Evolutionary conservation across 495 filamentous ascomycete species (phyloP).

Genomic region (Oleoguttula mirabilis): DNA sequence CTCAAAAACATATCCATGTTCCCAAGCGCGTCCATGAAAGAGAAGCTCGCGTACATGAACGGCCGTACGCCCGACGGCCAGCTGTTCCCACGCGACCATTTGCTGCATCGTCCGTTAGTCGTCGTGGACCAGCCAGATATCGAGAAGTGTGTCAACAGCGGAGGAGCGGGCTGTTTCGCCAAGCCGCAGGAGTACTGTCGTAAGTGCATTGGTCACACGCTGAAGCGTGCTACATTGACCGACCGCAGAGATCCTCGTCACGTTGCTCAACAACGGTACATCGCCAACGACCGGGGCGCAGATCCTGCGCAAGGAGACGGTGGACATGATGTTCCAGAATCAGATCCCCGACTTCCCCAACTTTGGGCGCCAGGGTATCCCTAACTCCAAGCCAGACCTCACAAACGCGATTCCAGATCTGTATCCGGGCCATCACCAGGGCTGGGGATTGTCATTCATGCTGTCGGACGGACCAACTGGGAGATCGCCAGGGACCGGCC

Average conservation of each 20-base stretch:
- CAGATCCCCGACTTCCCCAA: constrained; percentile 44
- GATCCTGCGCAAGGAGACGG: constrained; percentile 38
- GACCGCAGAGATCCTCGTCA: constrained; percentile 21
- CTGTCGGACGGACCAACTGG: constrained; percentile 36
- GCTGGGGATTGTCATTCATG: constrained; percentile 48
- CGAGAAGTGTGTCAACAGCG: constrained; percentile 36
- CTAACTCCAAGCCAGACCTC: constrained; percentile 37
- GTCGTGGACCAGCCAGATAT: constrained; percentile 26
- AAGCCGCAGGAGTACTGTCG: constrained; percentile 41
- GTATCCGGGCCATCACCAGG: constrained; percentile 40
- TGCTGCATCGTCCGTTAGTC: constrained; percentile 33
- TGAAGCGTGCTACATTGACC: too few relatives aligned
- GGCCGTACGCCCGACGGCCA: constrained; percentile 32
- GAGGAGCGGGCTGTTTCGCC: constrained; percentile 39
- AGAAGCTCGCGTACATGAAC: constrained; percentile 39
- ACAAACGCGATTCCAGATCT: constrained; percentile 34
- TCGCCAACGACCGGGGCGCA: constrained; percentile 33
- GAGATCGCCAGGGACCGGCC: constrained; percentile 33
- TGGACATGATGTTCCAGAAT: constrained; percentile 48
- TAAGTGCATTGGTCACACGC: too few relatives aligned
- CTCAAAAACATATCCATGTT: constrained; percentile 42
- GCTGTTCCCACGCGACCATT: constrained; percentile 35
- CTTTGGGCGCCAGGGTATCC: constrained; percentile 34
- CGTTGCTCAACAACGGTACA: constrained; percentile 26
- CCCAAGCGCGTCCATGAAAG: constrained; percentile 38